These are phyloP conservation scores for Penicillium diatomitis DNA, from an alignment of 495 filamentous ascomycete species.

Conservation along the genomic window DNA sequence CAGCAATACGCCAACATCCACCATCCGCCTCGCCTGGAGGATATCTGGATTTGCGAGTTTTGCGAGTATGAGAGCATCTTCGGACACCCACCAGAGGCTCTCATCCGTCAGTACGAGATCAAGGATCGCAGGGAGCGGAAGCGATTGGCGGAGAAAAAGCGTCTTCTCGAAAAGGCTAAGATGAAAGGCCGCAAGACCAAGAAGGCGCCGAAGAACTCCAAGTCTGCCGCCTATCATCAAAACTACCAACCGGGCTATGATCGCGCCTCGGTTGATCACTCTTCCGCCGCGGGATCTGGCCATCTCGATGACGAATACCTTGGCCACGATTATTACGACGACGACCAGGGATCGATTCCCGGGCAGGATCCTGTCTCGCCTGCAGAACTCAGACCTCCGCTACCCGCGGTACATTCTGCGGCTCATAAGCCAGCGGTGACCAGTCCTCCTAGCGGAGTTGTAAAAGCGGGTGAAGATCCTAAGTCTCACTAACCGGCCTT, in stretches of 20 bases:
- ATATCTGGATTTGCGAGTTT: conserved; percentile 92
- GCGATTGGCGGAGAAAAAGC: conserved; percentile 68
- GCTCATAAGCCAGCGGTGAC: conserved; percentile 16
- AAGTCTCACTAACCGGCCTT: conserved; percentile 30
- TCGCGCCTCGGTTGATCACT: conserved; percentile 36
- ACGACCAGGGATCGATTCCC: conserved; percentile 30
- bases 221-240: conserved; percentile 36
- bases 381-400: conserved; percentile 23
- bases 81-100: conserved; percentile 67
- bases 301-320: conserved; percentile 45
- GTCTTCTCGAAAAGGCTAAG: conserved; percentile 87
- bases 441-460: conserved; percentile 8
- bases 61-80: conserved; percentile 86
- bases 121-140: conserved; percentile 83
- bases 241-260: conserved; percentile 40
- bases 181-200: conserved; percentile 84
- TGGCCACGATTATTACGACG: conserved; percentile 44
- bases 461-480: conserved; percentile 19
- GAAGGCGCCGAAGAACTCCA: conserved; percentile 60
- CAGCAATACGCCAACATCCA: conserved; percentile 68
- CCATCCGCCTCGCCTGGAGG: conserved; percentile 62
- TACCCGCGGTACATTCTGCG: conserved; percentile 20
- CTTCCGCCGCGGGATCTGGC: conserved; percentile 33
- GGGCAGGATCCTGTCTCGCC: conserved; percentile 26
- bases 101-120: conserved; percentile 88